Percentiles rank a stretch among this genome's conserved stretches.
phyloP scores from a whole-genome alignment of 2,329 filamentous ascomycete genomes.

The Aspergillus neoniger region DNA sequence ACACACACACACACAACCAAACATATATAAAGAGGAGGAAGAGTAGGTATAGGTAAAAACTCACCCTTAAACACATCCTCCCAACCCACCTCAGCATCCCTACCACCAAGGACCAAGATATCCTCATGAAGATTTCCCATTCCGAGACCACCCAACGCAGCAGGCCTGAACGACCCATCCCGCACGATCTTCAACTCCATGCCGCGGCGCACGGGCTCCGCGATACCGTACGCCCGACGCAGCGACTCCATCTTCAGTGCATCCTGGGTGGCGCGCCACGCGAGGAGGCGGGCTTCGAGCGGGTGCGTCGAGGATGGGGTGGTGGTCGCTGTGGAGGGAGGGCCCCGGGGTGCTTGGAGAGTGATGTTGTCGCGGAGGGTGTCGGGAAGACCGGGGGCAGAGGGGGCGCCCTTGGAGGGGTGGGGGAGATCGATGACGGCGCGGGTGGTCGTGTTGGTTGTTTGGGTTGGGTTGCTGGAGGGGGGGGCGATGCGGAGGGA shows the following conservation, averaged over 20 bases:
- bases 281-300: slow-evolving; percentile 82
- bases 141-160: slow-evolving; percentile 62
- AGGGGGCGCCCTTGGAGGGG: slow-evolving; percentile 72
- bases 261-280: slow-evolving; percentile 90
- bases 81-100: slow-evolving; percentile 79
- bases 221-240: slow-evolving; percentile 84
- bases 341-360: slow-evolving; percentile 55
- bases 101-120: slow-evolving; percentile 68
- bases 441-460: slow-evolving; percentile 65
- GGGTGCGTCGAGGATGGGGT: slow-evolving; percentile 74
- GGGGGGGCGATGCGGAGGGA: slow-evolving; percentile 87
- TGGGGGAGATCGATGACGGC: slow-evolving; percentile 52
- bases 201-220: slow-evolving; percentile 84
- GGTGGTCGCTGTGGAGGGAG: slow-evolving; percentile 42
- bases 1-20: background rate
- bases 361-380: slow-evolving; percentile 82
- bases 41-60: slow-evolving; percentile 25
- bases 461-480: slow-evolving; percentile 64
- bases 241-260: slow-evolving; percentile 83
- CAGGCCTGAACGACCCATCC: slow-evolving; percentile 73
- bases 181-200: slow-evolving; percentile 93
- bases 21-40: slow-evolving; percentile 2
- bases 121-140: slow-evolving; percentile 78
- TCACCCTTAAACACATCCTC: slow-evolving; percentile 85
- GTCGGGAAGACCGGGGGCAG: slow-evolving; percentile 90